Base-by-base conservation (phyloP, 495 filamentous ascomycete species). In the Lepraria neglecta region DNA sequence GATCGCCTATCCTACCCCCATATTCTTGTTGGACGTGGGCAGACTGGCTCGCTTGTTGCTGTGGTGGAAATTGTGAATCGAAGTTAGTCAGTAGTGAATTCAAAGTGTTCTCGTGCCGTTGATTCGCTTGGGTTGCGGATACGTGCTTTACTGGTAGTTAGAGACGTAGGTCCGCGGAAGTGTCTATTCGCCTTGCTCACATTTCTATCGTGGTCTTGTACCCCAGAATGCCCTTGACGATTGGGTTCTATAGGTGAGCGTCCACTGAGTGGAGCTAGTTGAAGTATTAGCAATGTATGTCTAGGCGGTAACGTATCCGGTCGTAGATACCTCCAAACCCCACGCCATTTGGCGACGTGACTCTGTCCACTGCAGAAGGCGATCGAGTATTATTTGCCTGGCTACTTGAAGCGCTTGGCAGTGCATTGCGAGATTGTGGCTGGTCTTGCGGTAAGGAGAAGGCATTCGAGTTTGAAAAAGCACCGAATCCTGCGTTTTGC, bases 401-500 rank as follows among this genome's bases (percentile, higher is more conserved):
- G 57, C 76, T 82, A 6, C 80, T 78, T 27, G 83, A 84, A 12
- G 80, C 79, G 58, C 82, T 85, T 30, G 84, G 75, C 28, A 86
- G 70, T 38, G 81, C 82, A 64, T 85, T 84, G 2, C 78, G 68
- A 33, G 64, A 62, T 45, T 70, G 70, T 46, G 65, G 62, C 4
- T 67, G 50, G 51, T 70, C 65, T 33, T 67, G 66, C 12, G 67
- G 56, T 28, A 62, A 19, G n/a, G 60, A 59, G 63, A 84, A 83
- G 31, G 68, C 71, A 67, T 77, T 71, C 46, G 76, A 74, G 67
- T 74, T 74, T 28, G 73, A 71, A 64, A 79, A 83, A 58, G 74
- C 75, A 31, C 84, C 84, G 69, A 90, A 89, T 1, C 79, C 83
- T 40, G 87, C 75, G 68, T 76, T 80, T 63, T 86, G 86, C 74